Evolutionary conservation across 768 basidiomycete genomes (phyloP), one percentile per base, ranked within the genome.

Genomic region (Psilocybe sp.): DNA sequence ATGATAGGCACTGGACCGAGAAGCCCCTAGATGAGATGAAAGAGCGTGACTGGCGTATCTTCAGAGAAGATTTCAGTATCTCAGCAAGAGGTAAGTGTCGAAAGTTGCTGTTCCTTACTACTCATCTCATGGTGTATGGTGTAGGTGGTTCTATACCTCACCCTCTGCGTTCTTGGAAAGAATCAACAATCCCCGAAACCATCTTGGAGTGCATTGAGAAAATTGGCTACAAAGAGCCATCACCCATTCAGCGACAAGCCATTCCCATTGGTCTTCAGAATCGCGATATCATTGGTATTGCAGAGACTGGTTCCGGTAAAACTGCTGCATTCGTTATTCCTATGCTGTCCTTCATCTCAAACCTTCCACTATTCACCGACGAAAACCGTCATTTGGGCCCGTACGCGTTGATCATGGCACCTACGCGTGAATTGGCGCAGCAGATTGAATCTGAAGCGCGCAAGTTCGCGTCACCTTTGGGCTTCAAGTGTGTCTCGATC

Each of bases 301-400:
- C 97, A 50, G 96, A 99, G 70, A 99, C 97, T 40, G 96, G 95
- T 77, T 98, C 96, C 61, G 96, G 96, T 65, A 98, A 98, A 76
- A 98, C 96, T 19, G 96, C 96, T 33, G 92, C 95, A 3, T 98
- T 98, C 65, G 95, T 98, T 52, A 96, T 98, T 46, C 96, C 96
- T 33, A 98, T 98, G 95, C 76, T 98, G 44, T 76, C 90, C 32
- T 99, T 98, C 70, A 99, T 99, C 59, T 84, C 85, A 15, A 81
- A 81, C 46, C 75, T 98, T 45, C 89, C 95, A 28, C 79, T 80
- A 2, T 84, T 99, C 54, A 84, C 84, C 35, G 97, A 99, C 61
- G 95, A 97, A 39, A 98, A 87, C 60, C 82, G 94, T 51, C 92
- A 96, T 69, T 72, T 93, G 51, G 97, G 97, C 15, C 97, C 97